Percentiles rank a stretch among this genome's conserved stretches.
These are phyloP conservation scores for Coccomyxa subellipsoidea DNA, from an alignment of 163 green algal species.

Conservation along the genomic window DNA sequence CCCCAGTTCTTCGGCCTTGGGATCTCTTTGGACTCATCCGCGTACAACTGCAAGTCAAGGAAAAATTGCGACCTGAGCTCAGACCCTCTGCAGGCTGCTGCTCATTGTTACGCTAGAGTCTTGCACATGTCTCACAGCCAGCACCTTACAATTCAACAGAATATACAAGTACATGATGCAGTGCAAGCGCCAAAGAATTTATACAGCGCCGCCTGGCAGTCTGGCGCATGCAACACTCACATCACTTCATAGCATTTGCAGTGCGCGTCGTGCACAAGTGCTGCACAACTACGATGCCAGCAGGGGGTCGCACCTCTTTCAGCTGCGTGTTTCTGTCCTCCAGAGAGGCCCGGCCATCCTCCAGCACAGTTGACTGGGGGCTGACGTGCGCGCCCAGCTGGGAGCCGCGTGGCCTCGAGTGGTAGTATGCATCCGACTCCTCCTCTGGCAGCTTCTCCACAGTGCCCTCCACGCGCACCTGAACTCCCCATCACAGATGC, in stretches of 20 bases:
- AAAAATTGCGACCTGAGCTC: not conserved
- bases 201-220: not conserved
- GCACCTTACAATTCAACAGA: not conserved
- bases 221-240: too few species aligned
- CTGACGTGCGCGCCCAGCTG: constrained; percentile 59
- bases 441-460: constrained; percentile 61
- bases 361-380: constrained; percentile 60
- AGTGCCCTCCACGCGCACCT: constrained; percentile 78
- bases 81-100: too few species aligned
- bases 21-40: constrained; percentile 48
- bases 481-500: not conserved
- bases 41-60: constrained; percentile 27
- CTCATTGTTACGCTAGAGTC: too few species aligned
- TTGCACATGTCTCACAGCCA: too few species aligned
- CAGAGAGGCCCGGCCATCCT: constrained; percentile 41
- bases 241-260: not conserved
- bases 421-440: constrained; percentile 86
- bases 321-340: constrained; percentile 39
- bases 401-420: constrained; percentile 59
- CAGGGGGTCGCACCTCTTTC: constrained; percentile 20
- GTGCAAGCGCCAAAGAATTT: not conserved
- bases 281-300: not conserved
- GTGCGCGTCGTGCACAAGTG: not conserved
- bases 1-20: constrained; percentile 81
- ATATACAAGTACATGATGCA: not conserved